Conservation (phyloP, 164 flowering plant genomes). For the Piper longum region DNA sequence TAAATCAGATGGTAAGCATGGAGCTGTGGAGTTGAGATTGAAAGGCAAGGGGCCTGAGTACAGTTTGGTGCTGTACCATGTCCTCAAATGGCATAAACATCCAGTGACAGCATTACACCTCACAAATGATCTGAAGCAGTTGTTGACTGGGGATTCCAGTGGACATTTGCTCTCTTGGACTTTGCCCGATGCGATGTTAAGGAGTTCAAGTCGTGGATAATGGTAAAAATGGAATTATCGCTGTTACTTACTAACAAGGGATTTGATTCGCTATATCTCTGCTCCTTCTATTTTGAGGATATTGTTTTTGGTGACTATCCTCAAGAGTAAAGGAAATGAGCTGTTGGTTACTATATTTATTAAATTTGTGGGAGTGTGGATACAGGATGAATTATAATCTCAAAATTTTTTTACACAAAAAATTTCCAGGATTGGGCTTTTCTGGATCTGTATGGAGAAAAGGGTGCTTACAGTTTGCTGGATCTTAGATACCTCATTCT, state of each 20-base stretch:
- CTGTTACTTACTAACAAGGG: not conserved
- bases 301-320: slow-evolving; percentile 1
- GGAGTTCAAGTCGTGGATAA: slow-evolving; percentile 49
- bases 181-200: slow-evolving; percentile 60
- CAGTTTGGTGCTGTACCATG: slow-evolving; percentile 67
- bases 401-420: not conserved
- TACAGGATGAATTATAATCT: not conserved
- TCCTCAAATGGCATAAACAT: slow-evolving; percentile 70
- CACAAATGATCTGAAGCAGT: slow-evolving; percentile 65
- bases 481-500: not conserved
- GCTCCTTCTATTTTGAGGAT: not conserved
- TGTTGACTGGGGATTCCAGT: slow-evolving; percentile 82
- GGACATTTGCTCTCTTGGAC: slow-evolving; percentile 90
- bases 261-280: no score
- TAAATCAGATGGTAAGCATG: slow-evolving; percentile 24
- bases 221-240: not conserved
- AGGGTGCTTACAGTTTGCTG: not conserved
- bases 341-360: not conserved
- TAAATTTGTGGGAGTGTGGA: not conserved
- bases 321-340: not conserved
- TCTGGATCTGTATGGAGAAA: not conserved
- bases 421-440: not conserved
- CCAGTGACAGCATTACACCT: slow-evolving; percentile 87
- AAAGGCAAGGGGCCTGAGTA: slow-evolving; percentile 51
- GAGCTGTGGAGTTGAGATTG: slow-evolving; percentile 30